Base-by-base conservation (phyloP, 2,329 filamentous ascomycete genomes). In the Dactylellina drechsleri region DNA sequence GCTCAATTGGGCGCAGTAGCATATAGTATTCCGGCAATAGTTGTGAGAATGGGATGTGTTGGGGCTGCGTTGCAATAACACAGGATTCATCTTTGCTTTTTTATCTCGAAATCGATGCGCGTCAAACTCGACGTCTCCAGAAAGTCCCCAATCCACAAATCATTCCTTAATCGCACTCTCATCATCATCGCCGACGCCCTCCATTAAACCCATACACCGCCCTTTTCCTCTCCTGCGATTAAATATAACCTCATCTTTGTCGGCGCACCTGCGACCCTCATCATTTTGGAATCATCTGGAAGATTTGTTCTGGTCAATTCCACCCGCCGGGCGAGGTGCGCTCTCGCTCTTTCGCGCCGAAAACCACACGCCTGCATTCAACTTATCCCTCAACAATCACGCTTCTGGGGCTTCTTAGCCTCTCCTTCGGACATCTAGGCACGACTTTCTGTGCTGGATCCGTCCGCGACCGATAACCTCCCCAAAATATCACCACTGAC, bases 71-170 rank as follows among this genome's bases (percentile, higher is more conserved):
- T 66, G 68, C 43, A 41, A 31, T 41, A 36, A 43, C 49, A 53
- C 56, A 18, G 61, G 56, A 61, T 65, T 26, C 57, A 8, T 54
- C 49, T 61, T 74, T 66, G 61, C 62, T 74, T 74, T 74, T 66
- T 74, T 70, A 70, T 70, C 56, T 74, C 56, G 62, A 73, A 66
- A 67, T 66, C 61, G 62, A 50, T 49, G 61, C 70, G 70, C 62
- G 62, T 74, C 70, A 74, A 74, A 74, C 70, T 74, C 52, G 61
- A 62, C 66, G 41, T 62, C 66, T 56, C 59, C 49, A 23, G 43
- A 40, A 23, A 52, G 18, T 52, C 20, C 57, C 49, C 26, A 10
- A 18, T 20, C 52, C 52, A 36, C 43, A 13, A 41, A 36, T 16
- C 31, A 10, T 36, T 5, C 31, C 31, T 36, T 10, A 36, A 36